phyloP scores from a whole-genome alignment of 441 rosid genomes.

The Breynia disticha region DNA sequence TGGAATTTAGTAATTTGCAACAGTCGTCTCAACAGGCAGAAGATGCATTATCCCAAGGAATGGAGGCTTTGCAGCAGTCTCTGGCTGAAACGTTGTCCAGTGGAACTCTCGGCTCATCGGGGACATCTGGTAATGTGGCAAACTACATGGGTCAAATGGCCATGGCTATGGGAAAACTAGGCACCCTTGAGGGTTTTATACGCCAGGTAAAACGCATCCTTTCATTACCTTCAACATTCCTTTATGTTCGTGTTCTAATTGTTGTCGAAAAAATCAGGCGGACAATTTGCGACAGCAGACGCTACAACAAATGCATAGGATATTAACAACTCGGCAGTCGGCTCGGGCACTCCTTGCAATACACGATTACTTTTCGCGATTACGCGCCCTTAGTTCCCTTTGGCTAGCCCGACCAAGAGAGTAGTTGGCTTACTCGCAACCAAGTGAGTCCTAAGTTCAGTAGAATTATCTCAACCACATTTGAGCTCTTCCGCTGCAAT shows the following conservation, averaged over 20 bases:
- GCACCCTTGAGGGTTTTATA: constrained; percentile 69
- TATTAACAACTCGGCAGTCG: constrained; percentile 59
- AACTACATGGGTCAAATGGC: constrained; percentile 97
- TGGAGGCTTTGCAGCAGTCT: constrained; percentile 83
- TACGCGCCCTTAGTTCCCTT: constrained; percentile 62
- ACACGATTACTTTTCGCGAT: constrained; percentile 51
- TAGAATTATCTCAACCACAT: no score
- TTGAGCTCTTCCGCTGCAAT: no score
- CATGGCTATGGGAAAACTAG: constrained; percentile 91
- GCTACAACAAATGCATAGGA: constrained; percentile 57
- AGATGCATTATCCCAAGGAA: constrained; percentile 82
- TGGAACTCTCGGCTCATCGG: constrained; percentile 52
- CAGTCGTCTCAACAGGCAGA: constrained; percentile 83
- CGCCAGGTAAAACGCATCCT: constrained; percentile 40
- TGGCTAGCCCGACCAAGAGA: constrained; percentile 66
- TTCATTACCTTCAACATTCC: background rate
- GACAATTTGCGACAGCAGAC: constrained; percentile 67
- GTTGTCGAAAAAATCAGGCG: constrained; percentile 26
- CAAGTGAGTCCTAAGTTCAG: no score
- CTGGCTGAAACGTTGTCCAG: constrained; percentile 67
- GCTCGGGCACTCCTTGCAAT: constrained; percentile 64
- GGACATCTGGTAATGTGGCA: constrained; percentile 68
- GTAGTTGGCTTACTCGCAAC: background rate
- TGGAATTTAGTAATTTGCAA: constrained; percentile 56
- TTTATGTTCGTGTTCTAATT: background rate